A percentile compares a stretch with the other conserved stretches of the same genome.
Conservation (phyloP, 2,329 filamentous ascomycete species). For the Fusarium sp. region DNA sequence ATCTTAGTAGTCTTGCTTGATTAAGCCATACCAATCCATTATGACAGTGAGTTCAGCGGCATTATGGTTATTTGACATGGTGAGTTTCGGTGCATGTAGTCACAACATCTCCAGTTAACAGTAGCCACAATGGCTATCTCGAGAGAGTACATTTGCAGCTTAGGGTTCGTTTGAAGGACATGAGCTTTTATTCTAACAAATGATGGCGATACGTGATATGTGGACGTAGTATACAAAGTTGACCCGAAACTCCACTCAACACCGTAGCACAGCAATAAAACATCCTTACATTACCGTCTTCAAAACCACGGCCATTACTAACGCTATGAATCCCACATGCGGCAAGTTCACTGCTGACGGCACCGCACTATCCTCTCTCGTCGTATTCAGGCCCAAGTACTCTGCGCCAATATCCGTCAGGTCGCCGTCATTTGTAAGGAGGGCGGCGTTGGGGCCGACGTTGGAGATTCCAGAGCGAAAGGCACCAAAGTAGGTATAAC, state of each 20-base stretch:
- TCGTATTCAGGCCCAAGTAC: constrained; percentile 74
- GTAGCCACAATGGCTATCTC: neutral
- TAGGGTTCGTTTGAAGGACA: neutral
- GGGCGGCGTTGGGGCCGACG: constrained; percentile 77
- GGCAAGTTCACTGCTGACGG: neutral
- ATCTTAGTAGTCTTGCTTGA: too few relatives aligned
- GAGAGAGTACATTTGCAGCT: neutral
- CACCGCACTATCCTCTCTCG: constrained; percentile 50
- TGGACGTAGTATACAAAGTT: too few relatives aligned
- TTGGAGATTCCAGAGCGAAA: constrained; percentile 79
- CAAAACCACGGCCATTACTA: constrained; percentile 11
- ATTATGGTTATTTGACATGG: too few relatives aligned
- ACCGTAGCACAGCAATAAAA: neutral
- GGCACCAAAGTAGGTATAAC: constrained; percentile 81
- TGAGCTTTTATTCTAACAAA: neutral
- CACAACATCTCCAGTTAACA: neutral
- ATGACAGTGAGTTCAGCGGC: too few relatives aligned
- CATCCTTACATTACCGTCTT: constrained; percentile 9
- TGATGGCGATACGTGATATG: too few relatives aligned
- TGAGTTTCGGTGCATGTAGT: neutral
- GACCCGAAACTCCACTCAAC: neutral
- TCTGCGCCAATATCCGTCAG: constrained; percentile 82
- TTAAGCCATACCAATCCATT: too few relatives aligned
- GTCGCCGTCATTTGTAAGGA: constrained; percentile 75
- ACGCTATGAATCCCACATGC: constrained; percentile 1